Base-by-base conservation (phyloP, 1,284 basidiomycete genomes). In the Calocybe gambosa region DNA sequence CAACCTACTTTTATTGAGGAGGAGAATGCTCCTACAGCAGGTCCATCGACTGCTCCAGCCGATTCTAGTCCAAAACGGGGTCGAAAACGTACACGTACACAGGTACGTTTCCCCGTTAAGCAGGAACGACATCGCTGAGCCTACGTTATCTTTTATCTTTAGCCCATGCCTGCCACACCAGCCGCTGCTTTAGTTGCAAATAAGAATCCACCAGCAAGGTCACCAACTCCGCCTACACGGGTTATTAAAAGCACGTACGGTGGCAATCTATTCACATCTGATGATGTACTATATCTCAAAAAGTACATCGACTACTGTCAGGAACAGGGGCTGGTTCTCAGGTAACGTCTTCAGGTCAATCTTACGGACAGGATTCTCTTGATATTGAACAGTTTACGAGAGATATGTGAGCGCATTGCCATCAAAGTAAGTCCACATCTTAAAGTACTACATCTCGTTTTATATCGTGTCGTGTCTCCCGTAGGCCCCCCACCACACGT, bases 161-260 rank as follows among this genome's bases (percentile, higher is more conserved):
- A 76, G 72, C 67, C 73, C n/a, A 61, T 74, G 35, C 80, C 82
- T 42, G 80, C 82, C 0, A 73, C 80, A 0, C 73, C 82, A 9
- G 77, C 83, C 10, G 70, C 82, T 8, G 71, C 75, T 10, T 65
- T 88, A 28, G 83, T 87, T 4, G 67, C 74, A 0, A 85, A 80
- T 56, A 73, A 74, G 28, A 78, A 82, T 43, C 78, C 82, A 0
- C 74, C 77, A 25, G 80, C 80, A n/a, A 76, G 86, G 2, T 89
- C 87, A 10, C 87, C 87, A 6, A 86, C 85, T 0, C 87, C 87
- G 15, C 87, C 87, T 9, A 78, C 74, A 2, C 77, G 85, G 5
- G 80, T 89, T n/a, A 80, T 89, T 58, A 89, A 87, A 63, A 89
- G 86, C 56, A 88, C 86, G 0, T 89, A 88, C 56, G 87, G 87